Evolutionary conservation across 257 asterid species (phyloP).

Genomic region (Nicotiana tomentosiformis): DNA sequence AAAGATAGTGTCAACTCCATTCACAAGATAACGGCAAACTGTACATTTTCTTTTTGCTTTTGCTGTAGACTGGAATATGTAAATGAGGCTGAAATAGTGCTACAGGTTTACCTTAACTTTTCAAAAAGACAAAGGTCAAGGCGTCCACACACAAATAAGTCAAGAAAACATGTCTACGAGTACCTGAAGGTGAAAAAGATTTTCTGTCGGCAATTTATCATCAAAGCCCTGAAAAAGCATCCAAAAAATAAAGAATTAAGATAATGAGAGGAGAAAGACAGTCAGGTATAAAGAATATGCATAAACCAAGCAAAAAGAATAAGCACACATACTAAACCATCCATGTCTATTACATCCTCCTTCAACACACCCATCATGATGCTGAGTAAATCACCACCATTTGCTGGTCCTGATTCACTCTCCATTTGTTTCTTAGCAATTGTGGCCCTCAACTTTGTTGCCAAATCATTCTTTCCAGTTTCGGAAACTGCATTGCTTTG

Average conservation of each 20-base stretch:
- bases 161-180: background rate
- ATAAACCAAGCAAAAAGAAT: slow-evolving; percentile 15
- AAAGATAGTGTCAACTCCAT: background rate
- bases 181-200: slow-evolving; percentile 95
- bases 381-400: slow-evolving; percentile 82
- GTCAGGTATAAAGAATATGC: slow-evolving; percentile 9
- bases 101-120: background rate
- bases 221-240: slow-evolving; percentile 67
- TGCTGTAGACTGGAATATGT: background rate
- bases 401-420: slow-evolving; percentile 63
- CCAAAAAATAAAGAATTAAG: slow-evolving; percentile 16
- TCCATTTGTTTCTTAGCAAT: slow-evolving; percentile 87
- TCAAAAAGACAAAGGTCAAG: background rate
- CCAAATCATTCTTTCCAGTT: slow-evolving; percentile 77
- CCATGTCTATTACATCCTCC: slow-evolving; percentile 89
- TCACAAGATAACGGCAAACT: background rate
- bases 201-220: slow-evolving; percentile 85
- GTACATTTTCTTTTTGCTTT: background rate
- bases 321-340: slow-evolving; percentile 51
- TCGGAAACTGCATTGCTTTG: slow-evolving; percentile 44
- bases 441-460: slow-evolving; percentile 86
- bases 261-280: background rate
- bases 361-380: slow-evolving; percentile 90
- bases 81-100: background rate
- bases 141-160: background rate